phyloP scores from a whole-genome alignment of 1,284 basidiomycete species.

The Ganoderma multipileum region DNA sequence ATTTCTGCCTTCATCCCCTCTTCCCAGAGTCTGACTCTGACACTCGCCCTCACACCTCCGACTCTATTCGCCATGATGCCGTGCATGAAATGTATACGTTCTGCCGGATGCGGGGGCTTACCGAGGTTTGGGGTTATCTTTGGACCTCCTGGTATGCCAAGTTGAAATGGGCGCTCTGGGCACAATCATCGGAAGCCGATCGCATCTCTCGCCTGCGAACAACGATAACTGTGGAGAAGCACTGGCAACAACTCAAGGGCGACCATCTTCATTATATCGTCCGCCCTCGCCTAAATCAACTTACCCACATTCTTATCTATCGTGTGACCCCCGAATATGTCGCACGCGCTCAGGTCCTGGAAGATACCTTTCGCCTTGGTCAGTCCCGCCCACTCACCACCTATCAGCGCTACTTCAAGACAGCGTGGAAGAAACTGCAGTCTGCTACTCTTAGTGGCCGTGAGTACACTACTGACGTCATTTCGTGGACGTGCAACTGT shows the following conservation, averaged over 20 bases:
- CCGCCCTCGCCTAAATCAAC: constrained; percentile 25
- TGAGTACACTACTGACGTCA: constrained; percentile 18
- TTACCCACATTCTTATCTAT: constrained; percentile 13
- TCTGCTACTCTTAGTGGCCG: constrained; percentile 14
- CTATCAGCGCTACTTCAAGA: constrained; percentile 9
- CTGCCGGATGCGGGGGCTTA: constrained; percentile 19
- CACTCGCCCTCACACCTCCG: background rate
- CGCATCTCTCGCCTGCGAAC: constrained; percentile 23
- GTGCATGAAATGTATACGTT: constrained; percentile 27
- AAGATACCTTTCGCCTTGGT: background rate
- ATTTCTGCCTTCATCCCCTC: constrained; percentile 25
- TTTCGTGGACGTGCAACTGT: constrained; percentile 28
- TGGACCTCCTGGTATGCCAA: constrained; percentile 29
- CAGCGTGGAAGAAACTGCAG: constrained; percentile 10
- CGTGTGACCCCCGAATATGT: constrained; percentile 15
- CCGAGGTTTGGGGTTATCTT: constrained; percentile 30
- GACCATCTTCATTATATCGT: constrained; percentile 13
- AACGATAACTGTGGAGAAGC: constrained; percentile 29
- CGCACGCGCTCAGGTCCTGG: background rate
- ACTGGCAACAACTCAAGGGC: constrained; percentile 28
- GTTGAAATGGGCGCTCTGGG: constrained; percentile 25
- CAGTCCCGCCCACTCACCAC: background rate
- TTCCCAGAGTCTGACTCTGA: constrained; percentile 26
- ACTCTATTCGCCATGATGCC: constrained; percentile 20
- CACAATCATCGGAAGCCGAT: constrained; percentile 8